Evolutionary conservation across 768 basidiomycete species (phyloP).

Genomic region (Mycena vulgaris): DNA sequence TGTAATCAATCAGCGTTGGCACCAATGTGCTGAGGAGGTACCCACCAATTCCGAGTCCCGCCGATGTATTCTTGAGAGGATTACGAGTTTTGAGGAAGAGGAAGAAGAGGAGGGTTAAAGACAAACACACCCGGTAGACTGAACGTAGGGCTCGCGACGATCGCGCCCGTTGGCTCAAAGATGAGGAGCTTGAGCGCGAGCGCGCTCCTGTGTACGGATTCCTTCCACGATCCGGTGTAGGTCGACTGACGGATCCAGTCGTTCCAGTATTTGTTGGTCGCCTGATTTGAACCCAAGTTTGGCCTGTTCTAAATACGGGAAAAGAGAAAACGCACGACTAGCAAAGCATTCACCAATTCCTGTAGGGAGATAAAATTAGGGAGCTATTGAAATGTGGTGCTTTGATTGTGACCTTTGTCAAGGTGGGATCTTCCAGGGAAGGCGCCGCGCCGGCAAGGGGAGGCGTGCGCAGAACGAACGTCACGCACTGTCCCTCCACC

Average conservation of each 20-base stretch:
- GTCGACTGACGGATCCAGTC: slow-evolving; percentile 91
- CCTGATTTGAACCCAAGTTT: slow-evolving; percentile 46
- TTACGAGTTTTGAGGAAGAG: no score
- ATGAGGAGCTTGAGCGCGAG: slow-evolving; percentile 95
- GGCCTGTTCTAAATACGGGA: background rate
- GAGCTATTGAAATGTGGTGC: background rate
- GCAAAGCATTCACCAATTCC: slow-evolving; percentile 71
- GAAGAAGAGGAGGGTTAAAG: background rate
- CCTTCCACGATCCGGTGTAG: slow-evolving; percentile 96
- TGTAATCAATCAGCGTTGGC: slow-evolving; percentile 38
- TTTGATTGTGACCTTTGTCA: slow-evolving; percentile 66
- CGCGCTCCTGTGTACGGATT: slow-evolving; percentile 93
- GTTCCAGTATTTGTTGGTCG: slow-evolving; percentile 89
- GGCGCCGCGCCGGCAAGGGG: slow-evolving; percentile 59
- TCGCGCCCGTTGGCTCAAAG: slow-evolving; percentile 94
- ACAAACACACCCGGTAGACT: slow-evolving; percentile 80
- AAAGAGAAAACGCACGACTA: slow-evolving; percentile 60
- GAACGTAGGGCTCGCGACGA: slow-evolving; percentile 96
- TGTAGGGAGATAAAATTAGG: slow-evolving; percentile 40
- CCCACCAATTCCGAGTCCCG: slow-evolving; percentile 89
- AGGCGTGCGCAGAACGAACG: slow-evolving; percentile 86
- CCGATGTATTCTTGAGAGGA: slow-evolving; percentile 62
- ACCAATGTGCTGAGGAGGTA: slow-evolving; percentile 5
- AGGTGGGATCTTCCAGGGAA: slow-evolving; percentile 75
- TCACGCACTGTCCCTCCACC: slow-evolving; percentile 90